A percentile compares a stretch with the other conserved stretches of the same genome.
These are phyloP conservation scores for Drechslerella dactyloides DNA, from an alignment of 2,329 filamentous ascomycete genomes.

Conservation along the genomic window DNA sequence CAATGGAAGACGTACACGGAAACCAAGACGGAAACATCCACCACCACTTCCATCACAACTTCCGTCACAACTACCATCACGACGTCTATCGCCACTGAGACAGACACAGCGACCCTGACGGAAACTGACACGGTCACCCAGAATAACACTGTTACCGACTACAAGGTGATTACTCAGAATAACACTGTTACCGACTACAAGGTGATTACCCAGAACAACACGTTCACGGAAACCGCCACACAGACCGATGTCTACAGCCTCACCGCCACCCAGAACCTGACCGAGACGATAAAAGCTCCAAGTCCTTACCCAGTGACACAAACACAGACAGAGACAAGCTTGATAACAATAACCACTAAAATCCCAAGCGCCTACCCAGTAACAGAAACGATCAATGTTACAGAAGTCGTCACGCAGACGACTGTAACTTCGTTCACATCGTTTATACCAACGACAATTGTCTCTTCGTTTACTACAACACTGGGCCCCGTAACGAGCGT, in stretches of 20 bases:
- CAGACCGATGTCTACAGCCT: conserved; percentile 4
- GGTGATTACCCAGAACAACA: neutral
- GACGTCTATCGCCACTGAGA: conserved; percentile 12
- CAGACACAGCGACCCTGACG: conserved; percentile 13
- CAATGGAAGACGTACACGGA: conserved; percentile 14
- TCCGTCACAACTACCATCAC: conserved; percentile 12
- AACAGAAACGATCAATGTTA: conserved; percentile 34
- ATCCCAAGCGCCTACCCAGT: conserved; percentile 42
- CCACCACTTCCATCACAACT: conserved; percentile 12
- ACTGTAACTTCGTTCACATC: conserved; percentile 35
- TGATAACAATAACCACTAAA: conserved; percentile 37
- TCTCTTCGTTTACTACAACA: conserved; percentile 42
- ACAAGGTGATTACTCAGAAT: conserved; percentile 7
- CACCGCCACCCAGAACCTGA: neutral
- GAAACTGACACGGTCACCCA: conserved; percentile 15
- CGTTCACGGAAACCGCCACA: conserved; percentile 10
- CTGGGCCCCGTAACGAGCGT: conserved; percentile 17
- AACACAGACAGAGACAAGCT: conserved; percentile 32
- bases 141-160: conserved; percentile 2
- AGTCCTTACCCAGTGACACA: conserved; percentile 9
- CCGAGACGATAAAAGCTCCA: neutral
- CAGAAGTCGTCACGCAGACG: conserved; percentile 28
- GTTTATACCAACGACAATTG: conserved; percentile 36
- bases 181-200: conserved; percentile 5
- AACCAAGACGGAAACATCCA: conserved; percentile 13